Percentiles rank a stretch among this genome's conserved stretches.
phyloP scores from a whole-genome alignment of 2,329 filamentous ascomycete species.

The Pseudogymnoascus sp. region DNA sequence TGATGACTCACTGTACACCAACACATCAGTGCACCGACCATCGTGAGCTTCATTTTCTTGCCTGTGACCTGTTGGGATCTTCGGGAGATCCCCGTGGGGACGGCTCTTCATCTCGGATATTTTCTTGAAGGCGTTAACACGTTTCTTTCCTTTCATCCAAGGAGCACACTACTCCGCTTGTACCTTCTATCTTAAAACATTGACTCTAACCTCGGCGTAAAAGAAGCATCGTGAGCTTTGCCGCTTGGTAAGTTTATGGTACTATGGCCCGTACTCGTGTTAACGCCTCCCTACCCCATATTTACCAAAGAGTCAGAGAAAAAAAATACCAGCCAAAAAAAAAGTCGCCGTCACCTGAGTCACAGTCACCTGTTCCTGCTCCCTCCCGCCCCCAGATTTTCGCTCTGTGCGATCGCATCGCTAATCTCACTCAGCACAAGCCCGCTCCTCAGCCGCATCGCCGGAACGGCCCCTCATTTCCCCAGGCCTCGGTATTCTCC shows the following conservation, averaged over 20 bases:
- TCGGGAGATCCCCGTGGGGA: not conserved
- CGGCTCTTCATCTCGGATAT: not conserved
- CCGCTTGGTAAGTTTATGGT: not conserved
- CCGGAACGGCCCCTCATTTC: conserved; percentile 1
- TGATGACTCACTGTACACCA: not conserved
- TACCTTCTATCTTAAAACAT: not conserved
- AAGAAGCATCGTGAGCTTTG: not conserved
- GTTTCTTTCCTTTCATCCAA: too few species aligned
- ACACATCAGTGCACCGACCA: not conserved
- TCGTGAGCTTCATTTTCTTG: not conserved
- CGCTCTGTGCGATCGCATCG: not conserved
- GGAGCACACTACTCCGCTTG: not conserved
- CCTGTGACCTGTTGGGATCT: not conserved
- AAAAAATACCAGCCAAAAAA: not conserved
- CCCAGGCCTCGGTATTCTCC: not conserved
- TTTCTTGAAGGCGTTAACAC: not conserved
- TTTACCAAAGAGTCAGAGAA: not conserved
- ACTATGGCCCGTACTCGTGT: not conserved
- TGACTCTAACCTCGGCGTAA: not conserved
- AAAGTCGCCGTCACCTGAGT: not conserved
- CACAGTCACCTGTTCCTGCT: not conserved
- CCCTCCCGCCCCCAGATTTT: not conserved
- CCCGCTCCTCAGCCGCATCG: not conserved
- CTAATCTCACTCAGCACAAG: not conserved
- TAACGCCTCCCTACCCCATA: not conserved